Percentiles rank a stretch among this genome's conserved stretches.
These are phyloP conservation scores for Metschnikowia vanudenii DNA, from an alignment of 805 yeast genomes.

Conservation along the genomic window DNA sequence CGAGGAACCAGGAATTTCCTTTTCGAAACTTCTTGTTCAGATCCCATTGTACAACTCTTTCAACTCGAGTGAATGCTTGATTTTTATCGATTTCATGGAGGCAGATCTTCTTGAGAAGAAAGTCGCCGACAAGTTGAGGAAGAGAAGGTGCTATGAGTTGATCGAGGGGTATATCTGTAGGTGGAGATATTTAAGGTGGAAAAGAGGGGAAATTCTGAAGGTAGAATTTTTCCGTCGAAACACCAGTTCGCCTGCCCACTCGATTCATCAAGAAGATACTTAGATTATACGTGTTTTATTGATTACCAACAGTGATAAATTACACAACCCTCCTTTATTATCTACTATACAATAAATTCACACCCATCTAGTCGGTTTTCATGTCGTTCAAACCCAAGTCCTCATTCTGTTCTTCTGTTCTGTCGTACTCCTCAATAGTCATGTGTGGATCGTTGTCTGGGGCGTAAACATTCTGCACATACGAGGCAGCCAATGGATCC, in stretches of 20 bases:
- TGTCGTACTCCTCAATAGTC: constrained; percentile 84
- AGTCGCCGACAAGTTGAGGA: constrained; percentile 47
- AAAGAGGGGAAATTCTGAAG: constrained; percentile 9
- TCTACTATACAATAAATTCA: constrained; percentile 2
- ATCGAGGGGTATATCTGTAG: constrained; percentile 48
- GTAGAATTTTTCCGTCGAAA: constrained; percentile 10
- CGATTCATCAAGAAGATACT: neutral
- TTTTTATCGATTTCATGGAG: constrained; percentile 67
- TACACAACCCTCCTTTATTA: neutral
- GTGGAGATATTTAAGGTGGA: constrained; percentile 41
- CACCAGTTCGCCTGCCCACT: neutral
- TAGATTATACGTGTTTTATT: neutral
- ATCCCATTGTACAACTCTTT: constrained; percentile 77
- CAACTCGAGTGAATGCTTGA: constrained; percentile 73
- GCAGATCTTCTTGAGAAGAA: constrained; percentile 57
- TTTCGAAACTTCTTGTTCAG: constrained; percentile 58
- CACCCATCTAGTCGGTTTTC: constrained; percentile 26
- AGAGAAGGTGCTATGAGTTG: constrained; percentile 44
- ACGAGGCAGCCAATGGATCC: constrained; percentile 94
- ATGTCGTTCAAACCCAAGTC: constrained; percentile 76
- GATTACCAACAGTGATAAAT: neutral
- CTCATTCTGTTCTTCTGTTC: constrained; percentile 88
- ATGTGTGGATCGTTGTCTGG: constrained; percentile 98
- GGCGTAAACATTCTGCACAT: constrained; percentile 97
- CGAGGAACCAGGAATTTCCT: constrained; percentile 61